Evolutionary conservation across 2,329 filamentous ascomycete genomes (phyloP), one percentile per base, ranked within the genome.

Genomic region (Talaromyces pinophilus): DNA sequence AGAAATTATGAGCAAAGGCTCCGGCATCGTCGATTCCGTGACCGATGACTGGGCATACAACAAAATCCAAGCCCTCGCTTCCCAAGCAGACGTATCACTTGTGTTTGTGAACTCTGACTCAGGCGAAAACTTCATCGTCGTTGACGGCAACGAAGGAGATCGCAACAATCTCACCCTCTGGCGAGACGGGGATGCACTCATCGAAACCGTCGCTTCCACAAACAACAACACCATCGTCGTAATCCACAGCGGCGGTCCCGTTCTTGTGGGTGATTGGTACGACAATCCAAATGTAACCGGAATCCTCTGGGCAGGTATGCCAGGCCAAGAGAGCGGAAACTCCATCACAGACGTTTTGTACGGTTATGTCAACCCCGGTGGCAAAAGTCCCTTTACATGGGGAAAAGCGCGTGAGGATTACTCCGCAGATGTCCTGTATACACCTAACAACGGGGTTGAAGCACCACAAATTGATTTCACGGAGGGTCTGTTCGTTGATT

Each of bases 181-280:
- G 94, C 84, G 89, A 68, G 85, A 88, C 67, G 94, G 92, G 35
- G 92, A 98, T 62, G 83, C 85, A 0, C 81, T 98, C 63, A 90
- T 98, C 79, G 86, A 90, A 78, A 92, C 90, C 59, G 92, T 97
- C 11, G 88, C 92, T 0, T 84, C 88, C 6, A 75, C 87, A 68
- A 93, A 90, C 83, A 88, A 89, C 81, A 97, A 97, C 84, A 97
- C 93, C 11, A 90, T 98, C 66, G 92, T 98, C 15, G 87, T 97
- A 65, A 90, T 98, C 66, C 94, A 98, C 82, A 92, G 91, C 1
- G 87, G 89, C 3, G 93, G 93, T 0, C 88, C 93, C 0, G 90
- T 96, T 5, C 81, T 96, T 0, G 80, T 97, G 25, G 87, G 88
- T 11, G 86, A 92, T 55, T 83, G 81, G 79, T 78, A 82, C 40